Evolutionary conservation across 2,329 filamentous ascomycete species (phyloP), one percentile per base, ranked within the genome.

Genomic region (Monilinia polystroma): DNA sequence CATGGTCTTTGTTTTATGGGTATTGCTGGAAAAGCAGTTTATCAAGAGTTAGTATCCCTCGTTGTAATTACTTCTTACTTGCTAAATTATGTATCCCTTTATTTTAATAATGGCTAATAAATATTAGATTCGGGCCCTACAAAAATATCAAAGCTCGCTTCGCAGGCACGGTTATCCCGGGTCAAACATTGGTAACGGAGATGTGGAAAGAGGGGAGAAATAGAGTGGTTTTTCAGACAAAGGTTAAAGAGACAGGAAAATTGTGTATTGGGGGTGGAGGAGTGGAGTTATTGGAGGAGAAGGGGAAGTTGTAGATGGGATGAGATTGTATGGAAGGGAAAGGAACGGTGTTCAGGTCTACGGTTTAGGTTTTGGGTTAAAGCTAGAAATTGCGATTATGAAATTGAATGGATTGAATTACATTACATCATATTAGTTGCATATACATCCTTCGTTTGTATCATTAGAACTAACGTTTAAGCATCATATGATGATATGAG

Each of bases 1-100:
- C 95, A 99, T 82, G 95, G 95, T n/a, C 87, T 99, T 49, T 97
- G 93, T 85, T 95, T 89, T 77, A 94, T 99, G 75, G 95, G 95
- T 73, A 87, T 98, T 72, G 89, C 91, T 20, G 92, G 90, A 71
- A 97, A 97, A 84, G 93, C 94, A 68, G 87, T 99, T 51, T 90
- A 93, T 77, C 86, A 92, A 80, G 89, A 84, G 70, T 98, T 26
- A 10, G 65, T 20, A 11, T 20, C 8, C 29, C 10, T 29, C 12
- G 11, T 53, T 26, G 6, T 29, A 8, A 23, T 11, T 29, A 11
- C 7, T 6, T 23, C 10, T 18, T 12, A 6, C 55, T 18, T 12
- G 6, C 6, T 29, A 6, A 12, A 18, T 5, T 11, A 35, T 18
- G 14, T 18, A 10, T 32, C 11, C 0, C 6, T 10, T 23, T 51